Evolutionary conservation across 345 rosid genomes (phyloP).

Genomic region (Eucalyptus leucophloia): DNA sequence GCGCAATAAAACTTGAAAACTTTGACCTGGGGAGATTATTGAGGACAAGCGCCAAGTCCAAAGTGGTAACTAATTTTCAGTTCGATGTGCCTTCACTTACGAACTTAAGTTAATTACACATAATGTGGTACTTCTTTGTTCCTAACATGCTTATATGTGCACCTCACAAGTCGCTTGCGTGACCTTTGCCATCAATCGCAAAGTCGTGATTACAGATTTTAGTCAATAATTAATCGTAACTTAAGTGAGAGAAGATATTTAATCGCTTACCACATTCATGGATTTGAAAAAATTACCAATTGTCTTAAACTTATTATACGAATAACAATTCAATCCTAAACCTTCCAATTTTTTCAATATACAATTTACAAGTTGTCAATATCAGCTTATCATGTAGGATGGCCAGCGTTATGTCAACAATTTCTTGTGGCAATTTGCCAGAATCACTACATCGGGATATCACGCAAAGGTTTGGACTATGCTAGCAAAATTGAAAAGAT

Average conservation of each 20-base stretch:
- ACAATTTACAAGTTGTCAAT: not conserved
- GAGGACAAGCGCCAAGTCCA: not conserved
- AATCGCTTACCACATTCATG: not conserved
- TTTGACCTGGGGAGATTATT: not conserved
- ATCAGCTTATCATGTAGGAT: not conserved
- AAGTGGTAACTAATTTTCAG: no score
- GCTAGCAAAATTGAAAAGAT: no score
- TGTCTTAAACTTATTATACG: not conserved
- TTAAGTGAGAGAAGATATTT: not conserved
- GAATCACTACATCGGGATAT: no score
- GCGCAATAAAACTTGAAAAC: not conserved
- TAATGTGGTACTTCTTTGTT: not conserved
- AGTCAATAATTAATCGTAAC: no score
- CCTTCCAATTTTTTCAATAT: no score
- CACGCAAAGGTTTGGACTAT: not conserved
- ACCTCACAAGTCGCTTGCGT: not conserved
- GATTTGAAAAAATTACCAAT: no score
- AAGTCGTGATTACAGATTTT: not conserved
- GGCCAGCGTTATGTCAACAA: fast-evolving
- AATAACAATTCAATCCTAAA: no score
- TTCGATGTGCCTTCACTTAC: no score
- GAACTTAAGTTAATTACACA: not conserved
- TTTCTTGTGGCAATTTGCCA: no score
- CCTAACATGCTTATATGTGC: not conserved
- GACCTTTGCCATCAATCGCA: not conserved